Base-by-base conservation (phyloP, 140 eudicot species). In the Anethum foeniculum region DNA sequence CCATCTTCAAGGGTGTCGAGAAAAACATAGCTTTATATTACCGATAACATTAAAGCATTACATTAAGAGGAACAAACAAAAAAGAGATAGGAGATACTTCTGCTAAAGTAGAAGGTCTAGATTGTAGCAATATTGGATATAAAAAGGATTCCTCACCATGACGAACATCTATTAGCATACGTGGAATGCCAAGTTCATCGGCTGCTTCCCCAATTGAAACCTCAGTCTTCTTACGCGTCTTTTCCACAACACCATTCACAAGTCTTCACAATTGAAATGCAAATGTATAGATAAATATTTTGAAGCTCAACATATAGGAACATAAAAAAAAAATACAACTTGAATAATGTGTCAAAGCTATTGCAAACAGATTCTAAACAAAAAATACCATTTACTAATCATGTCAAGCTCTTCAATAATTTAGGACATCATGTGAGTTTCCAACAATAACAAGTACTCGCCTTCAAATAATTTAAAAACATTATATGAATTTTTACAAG, bases 161-260 rank as follows among this genome's bases (percentile, higher is more conserved):
- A 65, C 98, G 97, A 81, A 94, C 88, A 87, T 92, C 98, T 85
- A 94, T 90, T 83, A 94, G 89, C 97, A 92, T 90, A 27, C 98
- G 95, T 46, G 98, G 98, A 84, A 94, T 84, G 76, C 90, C 92
- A 81, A 90, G 79, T 65, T 46, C 90, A 75, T 85, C 89, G 28
- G 98, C 98, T 44, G 95, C 98, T 83, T 90, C 93, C 56, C 88
- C 98, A 47, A 94, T 94, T 75, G 98, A 94, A 46, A 84, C 47
- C 84, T 88, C 91, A 13, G 77, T 83, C 90, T 86, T 90, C 81
- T 89, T 88, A 25, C 98, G 94, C 25, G 94, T 90, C 86, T 88
- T 92, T 80, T 94, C 98, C 83, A 94, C 90, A 75, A 88, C 88
- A 62, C 93, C 96, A 87, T 94, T 94, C 81, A 94, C 97, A 72